These are phyloP conservation scores for Saccharomycopsis fermentans DNA, from an alignment of 805 yeast genomes.

Conservation along the genomic window DNA sequence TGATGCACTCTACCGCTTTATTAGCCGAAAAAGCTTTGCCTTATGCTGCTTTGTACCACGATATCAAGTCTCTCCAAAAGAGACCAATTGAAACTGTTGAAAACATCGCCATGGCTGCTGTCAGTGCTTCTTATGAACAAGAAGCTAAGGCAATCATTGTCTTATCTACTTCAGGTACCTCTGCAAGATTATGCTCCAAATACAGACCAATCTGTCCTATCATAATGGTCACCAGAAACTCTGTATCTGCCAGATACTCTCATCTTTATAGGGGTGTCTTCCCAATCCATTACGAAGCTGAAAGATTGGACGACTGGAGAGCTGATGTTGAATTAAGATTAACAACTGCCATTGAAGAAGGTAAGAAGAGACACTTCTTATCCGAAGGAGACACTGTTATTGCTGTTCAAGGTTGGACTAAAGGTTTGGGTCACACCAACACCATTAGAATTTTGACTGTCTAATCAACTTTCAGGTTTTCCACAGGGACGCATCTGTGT, in stretches of 20 bases:
- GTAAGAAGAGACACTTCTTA: constrained; percentile 77
- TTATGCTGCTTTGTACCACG: constrained; percentile 74
- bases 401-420: constrained; percentile 97
- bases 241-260: constrained; percentile 84
- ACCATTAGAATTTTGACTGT: constrained; percentile 87
- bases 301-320: constrained; percentile 70
- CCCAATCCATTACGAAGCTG: constrained; percentile 77
- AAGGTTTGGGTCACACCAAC: constrained; percentile 98
- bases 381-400: constrained; percentile 81
- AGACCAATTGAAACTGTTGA: constrained; percentile 91
- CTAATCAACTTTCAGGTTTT: constrained; percentile 25
- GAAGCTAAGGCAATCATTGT: constrained; percentile 94
- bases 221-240: constrained; percentile 95
- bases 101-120: constrained; percentile 96
- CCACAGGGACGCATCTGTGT: neutral
- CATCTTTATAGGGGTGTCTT: constrained; percentile 98
- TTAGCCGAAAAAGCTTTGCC: constrained; percentile 96
- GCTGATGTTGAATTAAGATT: constrained; percentile 93
- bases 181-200: constrained; percentile 94
- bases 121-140: constrained; percentile 92
- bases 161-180: constrained; percentile 87
- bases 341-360: constrained; percentile 85
- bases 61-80: constrained; percentile 73
- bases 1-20: constrained; percentile 97
- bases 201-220: constrained; percentile 97